These are phyloP conservation scores for Psilocybe sp. DNA, from an alignment of 768 basidiomycete species.

Conservation along the genomic window DNA sequence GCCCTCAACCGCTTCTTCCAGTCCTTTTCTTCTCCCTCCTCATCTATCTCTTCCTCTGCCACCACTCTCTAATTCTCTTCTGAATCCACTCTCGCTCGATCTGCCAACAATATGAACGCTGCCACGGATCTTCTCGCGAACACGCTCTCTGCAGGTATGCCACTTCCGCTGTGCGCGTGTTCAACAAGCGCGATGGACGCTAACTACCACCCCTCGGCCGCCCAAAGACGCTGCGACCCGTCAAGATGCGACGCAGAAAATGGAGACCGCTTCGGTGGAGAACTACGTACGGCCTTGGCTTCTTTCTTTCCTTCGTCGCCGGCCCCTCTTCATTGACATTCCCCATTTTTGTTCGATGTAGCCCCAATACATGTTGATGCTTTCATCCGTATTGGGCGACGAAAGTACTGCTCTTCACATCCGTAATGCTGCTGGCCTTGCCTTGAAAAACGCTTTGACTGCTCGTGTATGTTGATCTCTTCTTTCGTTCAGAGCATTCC, in stretches of 20 bases:
- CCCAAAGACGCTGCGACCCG: constrained; percentile 80
- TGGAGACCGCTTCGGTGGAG: constrained; percentile 81
- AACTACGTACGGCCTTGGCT: constrained; percentile 73
- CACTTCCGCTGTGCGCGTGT: constrained; percentile 29
- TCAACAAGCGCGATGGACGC: constrained; percentile 15
- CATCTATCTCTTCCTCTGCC: constrained; percentile 9
- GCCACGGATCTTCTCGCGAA: constrained; percentile 85
- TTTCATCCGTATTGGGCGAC: constrained; percentile 80
- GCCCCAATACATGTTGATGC: constrained; percentile 92
- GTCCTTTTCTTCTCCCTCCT: constrained; percentile 14
- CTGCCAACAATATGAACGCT: constrained; percentile 65
- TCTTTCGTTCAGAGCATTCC: constrained; percentile 14
- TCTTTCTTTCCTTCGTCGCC: constrained; percentile 9
- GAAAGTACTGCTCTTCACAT: constrained; percentile 69
- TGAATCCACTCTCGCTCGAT: constrained; percentile 11
- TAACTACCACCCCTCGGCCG: constrained; percentile 16
- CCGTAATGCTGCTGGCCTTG: constrained; percentile 93
- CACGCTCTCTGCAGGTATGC: constrained; percentile 85
- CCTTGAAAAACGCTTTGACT: constrained; percentile 91
- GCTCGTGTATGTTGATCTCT: constrained; percentile 68
- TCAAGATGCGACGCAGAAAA: constrained; percentile 87
- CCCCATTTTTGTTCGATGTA: constrained; percentile 30
- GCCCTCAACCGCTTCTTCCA: constrained; percentile 15
- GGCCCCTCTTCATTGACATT: constrained; percentile 15
- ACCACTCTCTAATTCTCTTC: constrained; percentile 1